phyloP scores from a whole-genome alignment of 2,329 filamentous ascomycete species.

The Claviceps sp. region DNA sequence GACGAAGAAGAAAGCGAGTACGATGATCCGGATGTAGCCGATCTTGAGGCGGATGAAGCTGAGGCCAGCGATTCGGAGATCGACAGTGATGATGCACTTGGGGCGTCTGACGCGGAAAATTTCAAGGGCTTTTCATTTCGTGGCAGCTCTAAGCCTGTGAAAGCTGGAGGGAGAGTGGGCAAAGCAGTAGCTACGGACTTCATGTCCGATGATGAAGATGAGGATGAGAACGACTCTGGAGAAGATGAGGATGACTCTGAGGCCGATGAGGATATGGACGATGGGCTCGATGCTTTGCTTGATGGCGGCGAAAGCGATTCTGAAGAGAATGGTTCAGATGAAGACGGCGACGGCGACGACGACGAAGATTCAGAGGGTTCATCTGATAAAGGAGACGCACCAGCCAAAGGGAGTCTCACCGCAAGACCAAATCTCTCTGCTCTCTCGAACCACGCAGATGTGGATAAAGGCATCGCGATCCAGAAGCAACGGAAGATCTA shows the following conservation, averaged over 20 bases:
- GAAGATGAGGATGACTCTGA: slow-evolving; percentile 22
- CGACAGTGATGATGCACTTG: slow-evolving; percentile 58
- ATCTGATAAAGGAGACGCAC: slow-evolving; percentile 15
- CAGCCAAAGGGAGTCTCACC: slow-evolving; percentile 12
- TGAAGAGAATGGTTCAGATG: slow-evolving; percentile 21
- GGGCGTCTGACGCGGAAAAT: slow-evolving; percentile 69
- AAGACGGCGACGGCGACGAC: slow-evolving; percentile 13
- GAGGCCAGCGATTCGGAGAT: slow-evolving; percentile 46
- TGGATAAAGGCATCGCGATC: slow-evolving; percentile 74
- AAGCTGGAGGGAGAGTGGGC: slow-evolving; percentile 19
- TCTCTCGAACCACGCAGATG: slow-evolving; percentile 37
- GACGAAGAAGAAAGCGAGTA: slow-evolving; percentile 36
- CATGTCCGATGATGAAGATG: slow-evolving; percentile 34
- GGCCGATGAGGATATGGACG: slow-evolving; percentile 24
- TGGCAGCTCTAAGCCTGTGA: slow-evolving; percentile 40
- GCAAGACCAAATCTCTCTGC: slow-evolving; percentile 21
- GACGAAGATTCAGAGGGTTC: slow-evolving; percentile 21
- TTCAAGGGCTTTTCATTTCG: slow-evolving; percentile 61
- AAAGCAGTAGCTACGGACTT: slow-evolving; percentile 44
- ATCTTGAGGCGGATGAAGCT: slow-evolving; percentile 38
- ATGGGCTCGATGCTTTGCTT: slow-evolving; percentile 22
- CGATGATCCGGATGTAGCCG: slow-evolving; percentile 41
- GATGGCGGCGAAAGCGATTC: slow-evolving; percentile 19
- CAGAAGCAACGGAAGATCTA: slow-evolving; percentile 77
- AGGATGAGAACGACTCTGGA: slow-evolving; percentile 21